A percentile compares a stretch with the other conserved stretches of the same genome.
phyloP scores from a whole-genome alignment of 257 asterid species.

The Avicennia marina region DNA sequence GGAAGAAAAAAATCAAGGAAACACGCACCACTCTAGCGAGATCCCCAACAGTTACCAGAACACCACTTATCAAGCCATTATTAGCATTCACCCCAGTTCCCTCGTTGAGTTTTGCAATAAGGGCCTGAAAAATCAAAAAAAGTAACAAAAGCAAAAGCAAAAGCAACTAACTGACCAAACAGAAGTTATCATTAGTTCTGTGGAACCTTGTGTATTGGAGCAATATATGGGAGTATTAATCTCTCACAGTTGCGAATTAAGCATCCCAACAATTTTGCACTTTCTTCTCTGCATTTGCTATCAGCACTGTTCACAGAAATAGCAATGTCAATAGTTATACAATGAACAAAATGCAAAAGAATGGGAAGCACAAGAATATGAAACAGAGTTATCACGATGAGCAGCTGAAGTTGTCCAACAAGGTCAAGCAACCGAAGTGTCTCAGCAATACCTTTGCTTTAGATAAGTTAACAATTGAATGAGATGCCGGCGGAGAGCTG shows the following conservation, averaged over 20 bases:
- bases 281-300: slow-evolving; percentile 97
- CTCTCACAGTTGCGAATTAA: slow-evolving; percentile 96
- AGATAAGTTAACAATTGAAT: slow-evolving; percentile 91
- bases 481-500: slow-evolving; percentile 99
- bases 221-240: slow-evolving; percentile 86
- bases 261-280: slow-evolving; percentile 97
- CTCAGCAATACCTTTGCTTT: slow-evolving; percentile 70
- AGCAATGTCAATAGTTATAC: slow-evolving; percentile 29
- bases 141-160: slow-evolving; percentile 17
- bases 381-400: background rate
- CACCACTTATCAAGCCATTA: slow-evolving; percentile 95
- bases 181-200: slow-evolving; percentile 3
- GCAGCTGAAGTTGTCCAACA: slow-evolving; percentile 13
- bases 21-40: slow-evolving; percentile 96
- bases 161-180: slow-evolving; percentile 1
- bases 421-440: slow-evolving; percentile 13
- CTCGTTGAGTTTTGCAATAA: slow-evolving; percentile 78
- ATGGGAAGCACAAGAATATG: slow-evolving; percentile 10
- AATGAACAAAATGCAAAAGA: slow-evolving; percentile 12
- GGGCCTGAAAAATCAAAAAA: slow-evolving; percentile 61
- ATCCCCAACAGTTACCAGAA: slow-evolving; percentile 97
- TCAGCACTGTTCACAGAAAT: slow-evolving; percentile 78
- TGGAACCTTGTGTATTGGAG: slow-evolving; percentile 92
- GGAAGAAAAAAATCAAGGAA: slow-evolving; percentile 13
- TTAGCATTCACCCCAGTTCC: slow-evolving; percentile 94